Evolutionary conservation across 257 asterid species (phyloP), one percentile per base, ranked within the genome.

Genomic region (Galeopsis tetrahit): DNA sequence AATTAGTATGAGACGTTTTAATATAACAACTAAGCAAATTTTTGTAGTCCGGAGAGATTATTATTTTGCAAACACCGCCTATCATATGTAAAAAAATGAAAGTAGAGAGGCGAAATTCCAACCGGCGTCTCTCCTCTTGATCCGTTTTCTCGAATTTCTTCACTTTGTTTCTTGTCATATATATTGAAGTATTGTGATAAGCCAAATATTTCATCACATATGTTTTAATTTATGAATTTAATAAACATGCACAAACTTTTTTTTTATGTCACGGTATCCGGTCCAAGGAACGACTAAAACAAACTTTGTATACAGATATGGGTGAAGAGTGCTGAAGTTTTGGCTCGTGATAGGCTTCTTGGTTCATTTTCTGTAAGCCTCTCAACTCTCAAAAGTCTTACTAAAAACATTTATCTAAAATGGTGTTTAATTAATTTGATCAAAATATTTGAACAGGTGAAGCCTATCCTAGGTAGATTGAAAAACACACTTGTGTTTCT

Each of bases 241-340:
- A 69, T 21, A 5, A 28, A 28, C n/a, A n/a, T n/a, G n/a, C n/a
- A n/a, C n/a, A n/a, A n/a, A n/a, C n/a, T n/a, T n/a, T n/a, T n/a
- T n/a, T n/a, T n/a, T n/a, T n/a, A n/a, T n/a, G n/a, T n/a, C n/a
- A n/a, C n/a, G n/a, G n/a, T n/a, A n/a, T n/a, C n/a, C n/a, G n/a
- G n/a, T n/a, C n/a, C n/a, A n/a, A n/a, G n/a, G n/a, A n/a, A n/a
- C n/a, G n/a, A n/a, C n/a, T n/a, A n/a, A n/a, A n/a, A 46, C 15
- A 46, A 14, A 46, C 52, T 10, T 76, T 70, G 32, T 77, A 14
- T 38, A 60, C 92, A 91, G 98, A 78, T 88, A 70, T 94, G 98
- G 98, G 95, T 94, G 81, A 94, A 94, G 72, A 91, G 90, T 75
- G 96, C 96, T 49, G 91, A 94, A 88, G 90, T 89, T 69, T 82